Conservation (phyloP, 2,329 filamentous ascomycete species). For the Amesomyces nigricolor region DNA sequence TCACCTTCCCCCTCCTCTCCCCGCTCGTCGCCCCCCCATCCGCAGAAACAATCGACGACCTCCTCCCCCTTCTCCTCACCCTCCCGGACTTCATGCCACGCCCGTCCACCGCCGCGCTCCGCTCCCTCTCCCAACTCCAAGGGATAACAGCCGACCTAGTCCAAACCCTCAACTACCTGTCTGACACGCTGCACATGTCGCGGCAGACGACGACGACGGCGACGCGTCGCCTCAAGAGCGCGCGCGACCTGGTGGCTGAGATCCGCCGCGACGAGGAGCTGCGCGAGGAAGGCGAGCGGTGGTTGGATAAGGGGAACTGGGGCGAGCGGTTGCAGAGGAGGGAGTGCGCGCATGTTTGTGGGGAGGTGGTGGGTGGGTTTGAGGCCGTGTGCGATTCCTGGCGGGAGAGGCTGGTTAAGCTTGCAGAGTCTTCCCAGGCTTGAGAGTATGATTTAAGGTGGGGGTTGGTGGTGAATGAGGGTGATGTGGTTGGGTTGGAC, state of each 20-base stretch:
- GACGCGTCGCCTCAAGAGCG: conserved; percentile 70
- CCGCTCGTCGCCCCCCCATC: conserved; percentile 60
- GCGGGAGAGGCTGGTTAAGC: conserved; percentile 67
- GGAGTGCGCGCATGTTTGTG: conserved; percentile 78
- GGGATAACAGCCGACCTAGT: conserved; percentile 67
- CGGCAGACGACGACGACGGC: conserved; percentile 81
- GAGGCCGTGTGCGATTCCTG: conserved; percentile 84
- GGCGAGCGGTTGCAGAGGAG: conserved; percentile 66
- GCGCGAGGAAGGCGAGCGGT: conserved; percentile 74
- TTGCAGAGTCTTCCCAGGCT: conserved; percentile 40
- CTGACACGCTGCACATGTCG: conserved; percentile 90
- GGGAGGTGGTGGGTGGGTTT: conserved; percentile 85
- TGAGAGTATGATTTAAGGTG: not conserved
- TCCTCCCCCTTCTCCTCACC: conserved; percentile 62
- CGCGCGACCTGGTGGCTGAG: conserved; percentile 79
- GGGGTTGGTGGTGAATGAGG: not conserved
- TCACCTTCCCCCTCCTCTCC: conserved; percentile 65
- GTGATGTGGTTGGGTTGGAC: not conserved
- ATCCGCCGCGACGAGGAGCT: conserved; percentile 77
- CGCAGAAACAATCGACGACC: conserved; percentile 58
- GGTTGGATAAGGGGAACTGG: conserved; percentile 80
- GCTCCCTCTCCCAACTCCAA: conserved; percentile 63
- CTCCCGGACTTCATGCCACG: conserved; percentile 63
- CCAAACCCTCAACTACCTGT: conserved; percentile 76
- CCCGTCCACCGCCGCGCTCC: conserved; percentile 55